A percentile compares a stretch with the other conserved stretches of the same genome.
Evolutionary conservation across 2,329 filamentous ascomycete species (phyloP).

Genomic region (Phoma sp.): DNA sequence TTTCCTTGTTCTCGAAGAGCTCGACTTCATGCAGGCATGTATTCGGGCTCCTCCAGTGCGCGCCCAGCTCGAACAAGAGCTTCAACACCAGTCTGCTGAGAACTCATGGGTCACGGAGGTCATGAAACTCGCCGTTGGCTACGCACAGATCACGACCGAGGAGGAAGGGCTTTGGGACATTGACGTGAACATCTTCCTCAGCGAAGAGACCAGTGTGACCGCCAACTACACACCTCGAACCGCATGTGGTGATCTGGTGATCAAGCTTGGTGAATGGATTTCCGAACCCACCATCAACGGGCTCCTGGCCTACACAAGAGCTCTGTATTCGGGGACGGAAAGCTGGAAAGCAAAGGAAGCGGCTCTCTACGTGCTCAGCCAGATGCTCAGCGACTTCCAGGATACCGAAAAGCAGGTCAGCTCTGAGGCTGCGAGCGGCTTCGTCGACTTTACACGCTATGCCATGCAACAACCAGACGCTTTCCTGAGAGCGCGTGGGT

Average conservation of each 20-base stretch:
- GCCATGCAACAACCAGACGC: constrained; percentile 74
- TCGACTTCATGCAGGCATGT: constrained; percentile 93
- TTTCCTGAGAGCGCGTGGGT: constrained; percentile 84
- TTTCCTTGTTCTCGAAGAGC: constrained; percentile 88
- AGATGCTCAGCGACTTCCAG: constrained; percentile 81
- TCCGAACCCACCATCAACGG: constrained; percentile 77
- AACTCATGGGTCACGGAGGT: constrained; percentile 83
- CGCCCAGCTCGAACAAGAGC: constrained; percentile 82
- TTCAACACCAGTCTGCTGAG: constrained; percentile 63
- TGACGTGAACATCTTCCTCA: constrained; percentile 92
- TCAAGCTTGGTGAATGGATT: constrained; percentile 93
- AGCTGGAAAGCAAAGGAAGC: constrained; percentile 77
- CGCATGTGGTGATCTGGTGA: constrained; percentile 87
- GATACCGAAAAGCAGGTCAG: constrained; percentile 77
- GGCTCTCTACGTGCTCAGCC: constrained; percentile 82
- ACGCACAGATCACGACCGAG: constrained; percentile 88
- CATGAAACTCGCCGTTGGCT: constrained; percentile 82
- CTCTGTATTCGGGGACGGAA: constrained; percentile 66
- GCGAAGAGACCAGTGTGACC: constrained; percentile 92
- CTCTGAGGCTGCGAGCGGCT: constrained; percentile 71
- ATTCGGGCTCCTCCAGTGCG: constrained; percentile 87
- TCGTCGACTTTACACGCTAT: constrained; percentile 80
- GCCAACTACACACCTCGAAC: constrained; percentile 96
- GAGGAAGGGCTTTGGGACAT: constrained; percentile 97
- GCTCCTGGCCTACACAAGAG: constrained; percentile 76